Conservation (phyloP, 2,329 filamentous ascomycete genomes). For the Phaeoacremonium minimum region DNA sequence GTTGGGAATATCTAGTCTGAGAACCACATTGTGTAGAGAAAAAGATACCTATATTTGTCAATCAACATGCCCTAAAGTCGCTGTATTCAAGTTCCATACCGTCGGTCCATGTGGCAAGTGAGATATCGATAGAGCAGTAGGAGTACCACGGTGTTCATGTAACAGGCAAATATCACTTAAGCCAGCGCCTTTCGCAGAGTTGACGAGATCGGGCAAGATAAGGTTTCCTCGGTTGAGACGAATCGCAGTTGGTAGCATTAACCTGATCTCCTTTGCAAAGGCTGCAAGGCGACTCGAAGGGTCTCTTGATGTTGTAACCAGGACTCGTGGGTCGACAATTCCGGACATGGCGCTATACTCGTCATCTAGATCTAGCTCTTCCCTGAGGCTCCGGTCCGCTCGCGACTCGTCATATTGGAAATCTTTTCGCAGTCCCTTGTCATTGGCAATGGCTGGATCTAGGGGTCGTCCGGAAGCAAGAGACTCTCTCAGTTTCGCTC, state of each 20-base stretch:
- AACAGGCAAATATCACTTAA: constrained; percentile 82
- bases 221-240: constrained; percentile 89
- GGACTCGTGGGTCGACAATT: constrained; percentile 79
- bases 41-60: no score
- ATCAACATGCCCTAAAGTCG: no score
- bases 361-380: constrained; percentile 74
- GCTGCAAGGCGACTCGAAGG: constrained; percentile 80
- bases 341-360: constrained; percentile 92
- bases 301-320: constrained; percentile 87
- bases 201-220: constrained; percentile 79
- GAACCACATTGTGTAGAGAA: constrained; percentile 85
- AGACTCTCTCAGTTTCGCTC: constrained; percentile 79
- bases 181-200: constrained; percentile 73
- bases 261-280: constrained; percentile 72
- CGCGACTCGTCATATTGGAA: constrained; percentile 91
- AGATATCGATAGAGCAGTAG: constrained; percentile 81
- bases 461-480: constrained; percentile 86
- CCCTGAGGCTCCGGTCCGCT: constrained; percentile 60
- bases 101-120: constrained; percentile 86
- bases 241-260: constrained; percentile 80
- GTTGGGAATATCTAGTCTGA: constrained; percentile 90
- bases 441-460: constrained; percentile 77
- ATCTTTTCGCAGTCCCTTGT: constrained; percentile 78
- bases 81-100: no score
- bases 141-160: constrained; percentile 89